Conservation (phyloP, 2,329 filamentous ascomycete species). For the Apiospora hydei region DNA sequence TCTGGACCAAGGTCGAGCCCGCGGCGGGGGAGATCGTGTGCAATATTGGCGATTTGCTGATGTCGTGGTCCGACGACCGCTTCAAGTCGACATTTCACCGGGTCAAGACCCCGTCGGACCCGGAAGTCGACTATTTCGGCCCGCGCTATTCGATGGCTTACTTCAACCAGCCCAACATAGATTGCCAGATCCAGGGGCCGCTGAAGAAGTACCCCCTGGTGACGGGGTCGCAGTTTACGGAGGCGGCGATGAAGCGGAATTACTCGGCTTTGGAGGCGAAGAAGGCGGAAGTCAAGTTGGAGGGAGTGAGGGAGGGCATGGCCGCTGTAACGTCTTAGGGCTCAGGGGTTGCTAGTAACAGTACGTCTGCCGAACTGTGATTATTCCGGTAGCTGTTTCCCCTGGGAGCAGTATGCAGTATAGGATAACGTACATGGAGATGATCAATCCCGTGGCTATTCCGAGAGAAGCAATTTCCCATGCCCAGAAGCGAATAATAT, state of each 20-base stretch:
- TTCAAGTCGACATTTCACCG: conserved; percentile 73
- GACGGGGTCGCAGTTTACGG: conserved; percentile 67
- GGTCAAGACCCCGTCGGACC: conserved; percentile 66
- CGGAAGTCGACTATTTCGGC: conserved; percentile 60
- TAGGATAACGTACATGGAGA: too few relatives aligned
- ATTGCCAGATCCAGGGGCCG: conserved; percentile 66
- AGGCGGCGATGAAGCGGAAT: conserved; percentile 63
- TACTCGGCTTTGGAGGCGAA: conserved; percentile 60
- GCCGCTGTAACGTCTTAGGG: background rate
- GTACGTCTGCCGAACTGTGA: too few relatives aligned
- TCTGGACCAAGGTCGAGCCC: conserved; percentile 69
- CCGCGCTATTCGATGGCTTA: conserved; percentile 70
- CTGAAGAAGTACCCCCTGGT: conserved; percentile 67
- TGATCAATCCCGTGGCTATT: too few relatives aligned
- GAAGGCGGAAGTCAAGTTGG: conserved; percentile 40
- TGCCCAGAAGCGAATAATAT: too few relatives aligned
- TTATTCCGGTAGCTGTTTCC: too few relatives aligned
- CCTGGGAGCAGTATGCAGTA: too few relatives aligned
- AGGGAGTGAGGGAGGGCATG: background rate
- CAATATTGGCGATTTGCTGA: conserved; percentile 71
- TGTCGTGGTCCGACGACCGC: conserved; percentile 72
- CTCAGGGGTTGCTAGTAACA: background rate
- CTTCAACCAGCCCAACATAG: conserved; percentile 69
- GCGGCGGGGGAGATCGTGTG: conserved; percentile 63
- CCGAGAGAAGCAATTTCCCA: too few relatives aligned